Conservation (phyloP, 176 grass and related monocot genomes). For the Hyparrhenia diplandra region DNA sequence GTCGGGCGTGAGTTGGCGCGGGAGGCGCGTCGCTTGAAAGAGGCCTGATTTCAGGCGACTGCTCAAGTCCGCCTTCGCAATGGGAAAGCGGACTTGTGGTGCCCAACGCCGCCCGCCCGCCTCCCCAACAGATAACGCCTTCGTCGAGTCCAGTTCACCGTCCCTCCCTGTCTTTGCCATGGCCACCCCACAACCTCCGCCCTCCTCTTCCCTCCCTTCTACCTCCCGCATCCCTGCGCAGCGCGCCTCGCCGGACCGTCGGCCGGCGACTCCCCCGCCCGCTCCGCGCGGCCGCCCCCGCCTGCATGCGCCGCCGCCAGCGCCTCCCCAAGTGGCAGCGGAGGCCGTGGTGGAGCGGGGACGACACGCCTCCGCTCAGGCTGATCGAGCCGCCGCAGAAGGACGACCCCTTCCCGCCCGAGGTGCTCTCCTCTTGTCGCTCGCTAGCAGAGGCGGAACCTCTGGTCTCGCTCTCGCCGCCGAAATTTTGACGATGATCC, state of each 20-base stretch:
- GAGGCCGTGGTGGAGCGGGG: slow-evolving; percentile 2
- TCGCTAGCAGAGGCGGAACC: background rate
- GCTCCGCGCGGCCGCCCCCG: slow-evolving; percentile 25
- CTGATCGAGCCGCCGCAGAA: slow-evolving; percentile 53
- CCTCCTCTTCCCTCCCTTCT: background rate
- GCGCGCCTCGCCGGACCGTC: background rate
- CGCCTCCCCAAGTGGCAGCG: slow-evolving; percentile 3
- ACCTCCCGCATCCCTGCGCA: background rate
- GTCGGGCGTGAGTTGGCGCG: too few species aligned
- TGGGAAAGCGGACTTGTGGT: too few species aligned
- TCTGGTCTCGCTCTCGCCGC: too few species aligned
- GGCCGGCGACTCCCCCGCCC: background rate
- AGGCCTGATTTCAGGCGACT: too few species aligned
- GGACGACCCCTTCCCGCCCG: slow-evolving; percentile 34
- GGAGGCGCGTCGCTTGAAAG: too few species aligned
- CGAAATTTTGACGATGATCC: background rate
- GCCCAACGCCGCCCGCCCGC: too few species aligned
- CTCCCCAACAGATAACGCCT: too few species aligned
- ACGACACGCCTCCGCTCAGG: slow-evolving; percentile 40
- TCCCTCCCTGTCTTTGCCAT: background rate
- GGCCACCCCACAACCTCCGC: slow-evolving; percentile 4
- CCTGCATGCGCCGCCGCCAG: slow-evolving; percentile 18
- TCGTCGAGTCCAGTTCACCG: too few species aligned
- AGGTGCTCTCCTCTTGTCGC: background rate
- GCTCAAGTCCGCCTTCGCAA: too few species aligned